These are phyloP conservation scores for Coffea canephora DNA, from an alignment of 257 asterid species.

Conservation along the genomic window DNA sequence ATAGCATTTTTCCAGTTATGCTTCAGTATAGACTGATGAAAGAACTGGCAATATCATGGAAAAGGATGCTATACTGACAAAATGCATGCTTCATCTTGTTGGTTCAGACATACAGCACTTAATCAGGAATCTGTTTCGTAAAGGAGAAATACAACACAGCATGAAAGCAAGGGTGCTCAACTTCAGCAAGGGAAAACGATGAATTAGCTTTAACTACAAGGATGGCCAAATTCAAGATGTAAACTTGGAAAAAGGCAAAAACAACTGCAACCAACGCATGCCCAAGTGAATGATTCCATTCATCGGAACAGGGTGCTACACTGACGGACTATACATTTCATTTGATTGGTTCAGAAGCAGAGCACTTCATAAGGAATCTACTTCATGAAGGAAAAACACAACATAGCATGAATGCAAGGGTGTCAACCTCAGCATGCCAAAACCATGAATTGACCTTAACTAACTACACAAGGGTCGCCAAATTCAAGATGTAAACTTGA, in stretches of 20 bases:
- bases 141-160: slow-evolving; percentile 76
- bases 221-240: too few relatives aligned
- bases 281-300: too few relatives aligned
- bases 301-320: slow-evolving; percentile 65
- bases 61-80: slow-evolving; percentile 88
- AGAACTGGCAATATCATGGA: slow-evolving; percentile 10
- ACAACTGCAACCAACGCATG: too few relatives aligned
- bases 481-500: slow-evolving; percentile 36
- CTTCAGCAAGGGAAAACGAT: slow-evolving; percentile 96
- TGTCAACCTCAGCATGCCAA: slow-evolving; percentile 96
- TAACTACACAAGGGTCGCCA: slow-evolving; percentile 48
- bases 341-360: slow-evolving; percentile 78
- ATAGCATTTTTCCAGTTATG: neutral
- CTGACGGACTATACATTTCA: slow-evolving; percentile 91
- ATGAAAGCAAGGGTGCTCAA: slow-evolving; percentile 86
- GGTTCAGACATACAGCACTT: slow-evolving; percentile 87
- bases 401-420: slow-evolving; percentile 83
- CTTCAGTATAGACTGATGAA: neutral
- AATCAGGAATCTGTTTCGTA: slow-evolving; percentile 71
- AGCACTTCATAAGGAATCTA: slow-evolving; percentile 81
- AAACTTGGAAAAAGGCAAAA: too few relatives aligned
- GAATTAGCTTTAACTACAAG: slow-evolving; percentile 35
- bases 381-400: slow-evolving; percentile 70
- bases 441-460: slow-evolving; percentile 78
- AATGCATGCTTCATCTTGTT: slow-evolving; percentile 81